Conservation (phyloP, 2,329 filamentous ascomycete genomes). For the Trichoderma asperellum region DNA sequence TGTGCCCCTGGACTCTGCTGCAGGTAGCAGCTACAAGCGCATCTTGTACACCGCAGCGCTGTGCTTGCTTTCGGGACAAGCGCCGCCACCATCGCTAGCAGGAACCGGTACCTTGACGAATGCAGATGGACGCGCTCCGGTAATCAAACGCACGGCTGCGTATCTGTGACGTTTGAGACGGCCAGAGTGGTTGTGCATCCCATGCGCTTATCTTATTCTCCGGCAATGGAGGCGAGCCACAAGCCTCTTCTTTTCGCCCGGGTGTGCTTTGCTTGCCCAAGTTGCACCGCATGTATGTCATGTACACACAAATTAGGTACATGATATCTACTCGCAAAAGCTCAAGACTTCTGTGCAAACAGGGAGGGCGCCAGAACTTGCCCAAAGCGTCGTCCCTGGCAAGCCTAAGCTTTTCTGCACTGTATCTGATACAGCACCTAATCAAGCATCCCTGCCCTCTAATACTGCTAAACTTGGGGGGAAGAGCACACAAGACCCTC, state of each 20-base stretch:
- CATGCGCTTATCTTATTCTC: not conserved
- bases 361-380: not conserved
- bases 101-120: not conserved
- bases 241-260: not conserved
- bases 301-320: not conserved
- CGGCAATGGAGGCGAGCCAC: not conserved
- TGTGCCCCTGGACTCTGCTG: too few relatives aligned
- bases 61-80: not conserved
- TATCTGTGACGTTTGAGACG: not conserved
- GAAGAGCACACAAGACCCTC: not conserved
- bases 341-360: not conserved
- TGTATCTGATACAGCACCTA: slow-evolving; percentile 23
- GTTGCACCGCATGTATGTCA: not conserved
- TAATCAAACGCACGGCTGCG: not conserved
- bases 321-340: not conserved
- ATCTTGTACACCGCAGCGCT: not conserved
- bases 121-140: not conserved
- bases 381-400: not conserved
- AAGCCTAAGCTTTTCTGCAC: not conserved
- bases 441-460: slow-evolving; percentile 9
- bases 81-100: not conserved
- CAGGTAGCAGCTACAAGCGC: slow-evolving; percentile 6
- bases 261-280: not conserved
- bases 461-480: not conserved
- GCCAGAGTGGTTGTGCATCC: not conserved